A percentile compares a stretch with the other conserved stretches of the same genome.
These are phyloP conservation scores for Phytopythium cucurbitacearum DNA, from an alignment of 352 stramenopile genomes.

Conservation along the genomic window DNA sequence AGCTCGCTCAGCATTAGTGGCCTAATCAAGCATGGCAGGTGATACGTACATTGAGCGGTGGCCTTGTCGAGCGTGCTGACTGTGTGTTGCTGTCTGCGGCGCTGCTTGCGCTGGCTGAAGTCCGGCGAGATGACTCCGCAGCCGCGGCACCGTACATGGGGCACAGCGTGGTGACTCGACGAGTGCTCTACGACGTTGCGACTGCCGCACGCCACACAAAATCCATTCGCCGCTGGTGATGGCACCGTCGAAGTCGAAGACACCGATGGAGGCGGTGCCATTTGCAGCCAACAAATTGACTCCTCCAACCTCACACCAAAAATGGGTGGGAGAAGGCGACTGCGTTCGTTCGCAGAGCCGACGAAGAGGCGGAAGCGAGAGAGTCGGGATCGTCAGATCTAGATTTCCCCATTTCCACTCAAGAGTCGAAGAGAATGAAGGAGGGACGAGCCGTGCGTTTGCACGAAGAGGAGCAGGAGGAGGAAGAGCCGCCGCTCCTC, in stretches of 20 bases:
- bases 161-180: background rate
- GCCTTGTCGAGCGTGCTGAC: slow-evolving; percentile 23
- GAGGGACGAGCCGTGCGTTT: slow-evolving; percentile 8
- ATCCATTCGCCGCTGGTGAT: slow-evolving; percentile 23
- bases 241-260: slow-evolving; percentile 4
- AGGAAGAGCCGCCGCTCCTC: slow-evolving; percentile 51
- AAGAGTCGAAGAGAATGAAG: slow-evolving; percentile 2
- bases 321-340: too few relatives aligned
- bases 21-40: slow-evolving; percentile 1
- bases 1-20: background rate
- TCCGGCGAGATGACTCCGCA: slow-evolving; percentile 47
- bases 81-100: slow-evolving; percentile 15
- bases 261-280: slow-evolving; percentile 5
- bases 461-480: slow-evolving; percentile 13
- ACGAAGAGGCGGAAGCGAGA: too few relatives aligned
- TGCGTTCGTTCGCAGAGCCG: too few relatives aligned
- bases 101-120: slow-evolving; percentile 28
- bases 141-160: slow-evolving; percentile 22
- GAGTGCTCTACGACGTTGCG: slow-evolving; percentile 22
- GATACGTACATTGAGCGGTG: slow-evolving; percentile 16
- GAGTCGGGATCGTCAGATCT: slow-evolving; percentile 14
- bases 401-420: background rate
- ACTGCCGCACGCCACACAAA: slow-evolving; percentile 50
- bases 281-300: slow-evolving; percentile 5
- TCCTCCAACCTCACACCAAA: background rate